These are phyloP conservation scores for Coleophoma eucalyptorum DNA, from an alignment of 2,329 filamentous ascomycete species.

Conservation along the genomic window DNA sequence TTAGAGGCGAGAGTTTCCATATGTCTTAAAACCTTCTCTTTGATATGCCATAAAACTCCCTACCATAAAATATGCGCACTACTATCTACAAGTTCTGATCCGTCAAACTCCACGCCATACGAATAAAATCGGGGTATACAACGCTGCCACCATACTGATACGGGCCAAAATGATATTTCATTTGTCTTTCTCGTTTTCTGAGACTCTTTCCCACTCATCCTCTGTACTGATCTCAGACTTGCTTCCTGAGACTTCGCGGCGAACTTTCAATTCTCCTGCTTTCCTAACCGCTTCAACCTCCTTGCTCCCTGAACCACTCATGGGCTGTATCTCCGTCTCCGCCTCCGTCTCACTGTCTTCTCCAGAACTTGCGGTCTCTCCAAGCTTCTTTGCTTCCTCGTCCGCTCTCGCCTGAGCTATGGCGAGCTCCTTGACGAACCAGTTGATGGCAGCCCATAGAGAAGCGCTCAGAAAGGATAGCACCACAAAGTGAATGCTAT, in stretches of 20 bases:
- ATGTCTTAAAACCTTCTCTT: too few relatives aligned
- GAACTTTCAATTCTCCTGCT: slow-evolving; percentile 22
- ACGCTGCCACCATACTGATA: not conserved
- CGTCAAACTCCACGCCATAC: too few relatives aligned
- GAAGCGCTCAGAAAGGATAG: slow-evolving; percentile 76
- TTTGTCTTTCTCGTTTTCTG: slow-evolving; percentile 63
- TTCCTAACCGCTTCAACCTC: slow-evolving; percentile 20
- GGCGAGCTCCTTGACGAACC: slow-evolving; percentile 74
- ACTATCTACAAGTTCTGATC: too few relatives aligned
- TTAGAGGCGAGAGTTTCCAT: too few relatives aligned
- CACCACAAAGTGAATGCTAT: slow-evolving; percentile 83
- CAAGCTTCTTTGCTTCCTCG: slow-evolving; percentile 29
- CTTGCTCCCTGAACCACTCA: slow-evolving; percentile 18
- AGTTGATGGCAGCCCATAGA: slow-evolving; percentile 94
- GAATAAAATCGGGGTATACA: not conserved
- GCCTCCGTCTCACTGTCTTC: slow-evolving; percentile 39
- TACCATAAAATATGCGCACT: too few relatives aligned
- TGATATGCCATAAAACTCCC: too few relatives aligned
- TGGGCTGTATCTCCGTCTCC: slow-evolving; percentile 46
- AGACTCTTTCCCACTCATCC: slow-evolving; percentile 97
- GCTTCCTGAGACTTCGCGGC: slow-evolving; percentile 30
- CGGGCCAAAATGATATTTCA: slow-evolving; percentile 20
- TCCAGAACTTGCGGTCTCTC: slow-evolving; percentile 16
- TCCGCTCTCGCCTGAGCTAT: slow-evolving; percentile 40
- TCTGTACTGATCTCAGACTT: slow-evolving; percentile 73